Conservation (phyloP, 306 rosid species). For the Dryas alaskensis region DNA sequence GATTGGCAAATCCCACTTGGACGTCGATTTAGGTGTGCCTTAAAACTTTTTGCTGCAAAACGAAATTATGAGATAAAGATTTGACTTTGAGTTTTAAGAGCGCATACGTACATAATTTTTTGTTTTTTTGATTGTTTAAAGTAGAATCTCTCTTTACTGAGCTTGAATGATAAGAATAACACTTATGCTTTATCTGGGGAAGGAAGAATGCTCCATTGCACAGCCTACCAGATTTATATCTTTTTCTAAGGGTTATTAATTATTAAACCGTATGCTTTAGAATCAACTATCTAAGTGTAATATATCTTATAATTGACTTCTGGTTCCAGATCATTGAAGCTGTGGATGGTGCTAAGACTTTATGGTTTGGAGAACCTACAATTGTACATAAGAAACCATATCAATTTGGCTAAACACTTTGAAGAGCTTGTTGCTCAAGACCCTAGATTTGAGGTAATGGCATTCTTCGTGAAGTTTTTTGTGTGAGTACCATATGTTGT, state of each 20-base stretch:
- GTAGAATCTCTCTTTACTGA: not conserved
- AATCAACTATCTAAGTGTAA: not conserved
- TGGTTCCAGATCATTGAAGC: slow-evolving; percentile 68
- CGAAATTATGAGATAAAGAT: no score
- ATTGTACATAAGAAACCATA: slow-evolving; percentile 64
- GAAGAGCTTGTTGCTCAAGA: slow-evolving; percentile 67
- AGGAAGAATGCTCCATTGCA: not conserved
- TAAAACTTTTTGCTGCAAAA: slow-evolving; percentile 4
- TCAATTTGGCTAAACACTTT: slow-evolving; percentile 67
- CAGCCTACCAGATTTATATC: slow-evolving; percentile 9
- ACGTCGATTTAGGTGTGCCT: slow-evolving; percentile 85
- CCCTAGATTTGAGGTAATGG: slow-evolving; percentile 71
- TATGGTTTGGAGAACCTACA: slow-evolving; percentile 81
- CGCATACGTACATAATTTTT: not conserved
- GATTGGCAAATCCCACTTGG: slow-evolving; percentile 99
- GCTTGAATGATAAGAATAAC: not conserved
- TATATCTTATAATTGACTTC: slow-evolving; percentile 12
- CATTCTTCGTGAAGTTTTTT: not conserved
- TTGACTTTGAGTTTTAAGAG: not conserved
- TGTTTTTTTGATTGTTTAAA: not conserved
- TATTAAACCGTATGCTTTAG: not conserved
- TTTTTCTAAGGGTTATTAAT: not conserved
- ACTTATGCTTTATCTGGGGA: no score
- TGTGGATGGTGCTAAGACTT: slow-evolving; percentile 90
- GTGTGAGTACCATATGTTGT: not conserved